Conservation (phyloP, 495 filamentous ascomycete genomes). For the Hypoxylon intermedium region DNA sequence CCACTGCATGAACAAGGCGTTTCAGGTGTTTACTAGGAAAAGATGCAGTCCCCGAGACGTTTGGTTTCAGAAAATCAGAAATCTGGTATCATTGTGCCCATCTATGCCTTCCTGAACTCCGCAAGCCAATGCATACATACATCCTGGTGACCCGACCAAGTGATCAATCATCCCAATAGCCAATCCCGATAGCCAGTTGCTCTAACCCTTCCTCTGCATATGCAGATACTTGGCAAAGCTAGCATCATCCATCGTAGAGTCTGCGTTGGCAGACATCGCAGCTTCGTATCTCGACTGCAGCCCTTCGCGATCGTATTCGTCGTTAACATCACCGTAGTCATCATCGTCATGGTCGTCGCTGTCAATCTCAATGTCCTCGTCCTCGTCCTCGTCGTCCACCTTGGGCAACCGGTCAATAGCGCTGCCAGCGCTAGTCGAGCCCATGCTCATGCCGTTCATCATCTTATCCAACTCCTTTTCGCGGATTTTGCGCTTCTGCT, state of each 20-base stretch:
- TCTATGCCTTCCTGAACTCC: too few species aligned
- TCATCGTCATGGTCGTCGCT: constrained; percentile 54
- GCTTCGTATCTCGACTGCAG: constrained; percentile 67
- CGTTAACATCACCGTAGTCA: constrained; percentile 56
- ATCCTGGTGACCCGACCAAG: neutral
- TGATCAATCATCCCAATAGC: too few species aligned
- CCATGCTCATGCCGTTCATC: constrained; percentile 92
- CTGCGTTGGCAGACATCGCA: constrained; percentile 58
- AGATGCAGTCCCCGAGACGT: too few species aligned
- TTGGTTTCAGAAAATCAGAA: too few species aligned
- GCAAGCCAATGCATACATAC: too few species aligned
- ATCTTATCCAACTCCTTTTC: constrained; percentile 86
- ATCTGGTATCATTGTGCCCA: too few species aligned
- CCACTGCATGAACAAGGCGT: neutral
- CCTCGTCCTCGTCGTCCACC: constrained; percentile 65
- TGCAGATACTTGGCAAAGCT: constrained; percentile 68
- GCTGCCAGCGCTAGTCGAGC: constrained; percentile 31
- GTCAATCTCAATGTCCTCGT: constrained; percentile 53
- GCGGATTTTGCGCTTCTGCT: constrained; percentile 69
- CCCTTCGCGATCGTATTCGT: constrained; percentile 63
- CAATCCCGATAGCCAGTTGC: too few species aligned
- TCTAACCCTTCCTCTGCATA: constrained; percentile 37
- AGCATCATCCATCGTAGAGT: constrained; percentile 58
- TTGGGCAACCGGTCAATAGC: constrained; percentile 43
- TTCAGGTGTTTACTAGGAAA: constrained; percentile 22